Base-by-base conservation (phyloP, 1,139 yeast species). In the Pneumocystis jirovecii region DNA sequence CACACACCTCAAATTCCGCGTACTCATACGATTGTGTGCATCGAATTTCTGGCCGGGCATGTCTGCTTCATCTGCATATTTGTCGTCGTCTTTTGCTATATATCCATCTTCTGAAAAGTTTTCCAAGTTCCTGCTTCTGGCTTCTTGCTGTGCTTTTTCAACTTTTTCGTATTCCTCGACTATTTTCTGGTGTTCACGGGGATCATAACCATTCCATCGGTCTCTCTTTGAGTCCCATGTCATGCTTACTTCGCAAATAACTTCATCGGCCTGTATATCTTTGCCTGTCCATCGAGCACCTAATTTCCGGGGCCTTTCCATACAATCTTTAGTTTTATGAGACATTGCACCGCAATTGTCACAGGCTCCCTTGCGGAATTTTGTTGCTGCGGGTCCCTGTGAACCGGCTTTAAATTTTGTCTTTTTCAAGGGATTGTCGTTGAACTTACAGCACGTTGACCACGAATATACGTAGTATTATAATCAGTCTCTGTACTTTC, bases 131-230 rank as follows among this genome's bases (percentile, higher is more conserved):
- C 34, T 50, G 17, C 68, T 37, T 59, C 56, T 21, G 69, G 68
- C 67, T 70, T 71, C 59, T 68, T 67, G 59, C 72, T 50, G 69
- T 29, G 72, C 71, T 25, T 70, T 73, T 63, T 81, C 77, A 56
- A 76, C 74, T 31, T 72, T 71, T 62, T 81, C 79, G 81, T 83
- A 80, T 64, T 77, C 76, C 60, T 76, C 75, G 7, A 84, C 73
- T 31, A 82, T 80, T n/a, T 75, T 73, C 62, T 78, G 79, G 78
- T 87, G 87, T 64, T 86, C 87, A 4, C 78, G 77, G 0, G 80
- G 77, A 66, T 85, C 85, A 71, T 82, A 85, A 0, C 95, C 95
- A 71, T 83, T 85, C 89, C 93, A 88, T 64, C 88, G 77, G 73
- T 88, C 95, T 66, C 95, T 76, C 69, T 86, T 86, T 21, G 84